Conservation (phyloP, 2,329 filamentous ascomycete species). For the Myriosclerotinia curreyana region DNA sequence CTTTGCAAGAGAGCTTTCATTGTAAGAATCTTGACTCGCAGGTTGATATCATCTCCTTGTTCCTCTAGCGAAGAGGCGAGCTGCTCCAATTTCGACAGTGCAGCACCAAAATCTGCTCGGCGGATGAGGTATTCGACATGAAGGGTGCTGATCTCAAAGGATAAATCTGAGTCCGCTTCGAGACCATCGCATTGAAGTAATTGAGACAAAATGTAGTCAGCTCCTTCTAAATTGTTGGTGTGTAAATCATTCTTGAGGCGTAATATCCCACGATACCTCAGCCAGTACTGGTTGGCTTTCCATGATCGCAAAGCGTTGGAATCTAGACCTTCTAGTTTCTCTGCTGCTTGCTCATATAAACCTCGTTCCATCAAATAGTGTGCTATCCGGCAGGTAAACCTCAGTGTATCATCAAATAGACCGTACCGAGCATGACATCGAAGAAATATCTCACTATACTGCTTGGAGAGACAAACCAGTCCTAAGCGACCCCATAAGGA, state of each 20-base stretch:
- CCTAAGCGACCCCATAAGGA: constrained; percentile 76
- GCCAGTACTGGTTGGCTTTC: constrained; percentile 73
- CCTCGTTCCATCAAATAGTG: constrained; percentile 65
- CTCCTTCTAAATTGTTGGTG: constrained; percentile 53
- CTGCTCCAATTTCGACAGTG: constrained; percentile 53
- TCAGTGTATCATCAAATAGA: constrained; percentile 75
- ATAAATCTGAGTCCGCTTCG: constrained; percentile 56
- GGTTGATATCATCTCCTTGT: constrained; percentile 57
- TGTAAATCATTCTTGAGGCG: constrained; percentile 62
- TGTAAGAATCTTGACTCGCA: constrained; percentile 58
- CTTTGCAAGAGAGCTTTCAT: constrained; percentile 60
- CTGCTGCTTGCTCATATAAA: constrained; percentile 65
- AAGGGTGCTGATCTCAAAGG: constrained; percentile 56
- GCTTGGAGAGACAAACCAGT: constrained; percentile 51
- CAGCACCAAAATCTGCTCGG: constrained; percentile 50
- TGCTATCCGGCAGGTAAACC: constrained; percentile 68
- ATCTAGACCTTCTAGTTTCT: constrained; percentile 57
- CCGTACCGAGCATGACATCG: constrained; percentile 64
- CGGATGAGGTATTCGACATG: constrained; percentile 58
- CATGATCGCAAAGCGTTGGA: constrained; percentile 64
- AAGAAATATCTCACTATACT: constrained; percentile 70
- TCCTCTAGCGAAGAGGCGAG: constrained; percentile 50
- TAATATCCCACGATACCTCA: constrained; percentile 63
- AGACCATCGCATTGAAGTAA: constrained; percentile 44
- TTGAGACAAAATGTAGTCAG: constrained; percentile 55